phyloP scores from a whole-genome alignment of 1,284 basidiomycete genomes.

The Amylostereum areolatum region DNA sequence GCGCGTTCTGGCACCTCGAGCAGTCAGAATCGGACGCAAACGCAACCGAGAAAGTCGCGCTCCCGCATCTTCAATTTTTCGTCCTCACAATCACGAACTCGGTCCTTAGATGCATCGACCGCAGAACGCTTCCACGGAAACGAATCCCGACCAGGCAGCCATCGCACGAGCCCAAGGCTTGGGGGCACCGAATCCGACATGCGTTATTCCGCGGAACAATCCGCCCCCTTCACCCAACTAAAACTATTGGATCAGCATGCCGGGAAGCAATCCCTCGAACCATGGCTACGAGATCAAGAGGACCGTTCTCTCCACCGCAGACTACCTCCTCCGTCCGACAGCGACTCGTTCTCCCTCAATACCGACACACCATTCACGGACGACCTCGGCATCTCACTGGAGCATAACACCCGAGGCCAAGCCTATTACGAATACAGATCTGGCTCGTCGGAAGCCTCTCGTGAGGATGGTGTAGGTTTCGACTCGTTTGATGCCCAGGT shows the following conservation, averaged over 20 bases:
- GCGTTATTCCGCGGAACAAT: too few relatives aligned
- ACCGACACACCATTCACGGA: constrained; percentile 9
- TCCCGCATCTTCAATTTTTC: neutral
- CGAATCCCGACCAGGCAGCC: too few relatives aligned
- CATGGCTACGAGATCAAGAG: constrained; percentile 82
- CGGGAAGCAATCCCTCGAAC: neutral
- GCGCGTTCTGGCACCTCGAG: constrained; percentile 3
- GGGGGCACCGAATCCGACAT: too few relatives aligned
- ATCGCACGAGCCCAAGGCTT: too few relatives aligned
- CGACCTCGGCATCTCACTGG: constrained; percentile 41
- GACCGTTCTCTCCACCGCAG: constrained; percentile 52
- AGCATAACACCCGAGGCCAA: constrained; percentile 60
- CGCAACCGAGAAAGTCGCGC: neutral
- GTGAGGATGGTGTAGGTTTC: neutral
- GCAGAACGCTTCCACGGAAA: too few relatives aligned
- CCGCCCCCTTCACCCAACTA: constrained; percentile 37
- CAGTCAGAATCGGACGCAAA: constrained; percentile 1
- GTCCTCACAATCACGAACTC: neutral
- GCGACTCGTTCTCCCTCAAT: constrained; percentile 39
- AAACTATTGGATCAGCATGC: constrained; percentile 35
- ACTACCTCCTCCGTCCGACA: constrained; percentile 54
- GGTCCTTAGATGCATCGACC: too few relatives aligned
- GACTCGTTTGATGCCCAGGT: neutral
- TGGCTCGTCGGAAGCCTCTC: constrained; percentile 30
- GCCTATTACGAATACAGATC: constrained; percentile 71